Percentiles rank a stretch among this genome's conserved stretches.
phyloP scores from a whole-genome alignment of 768 basidiomycete genomes.

The Boletus barrowsii region DNA sequence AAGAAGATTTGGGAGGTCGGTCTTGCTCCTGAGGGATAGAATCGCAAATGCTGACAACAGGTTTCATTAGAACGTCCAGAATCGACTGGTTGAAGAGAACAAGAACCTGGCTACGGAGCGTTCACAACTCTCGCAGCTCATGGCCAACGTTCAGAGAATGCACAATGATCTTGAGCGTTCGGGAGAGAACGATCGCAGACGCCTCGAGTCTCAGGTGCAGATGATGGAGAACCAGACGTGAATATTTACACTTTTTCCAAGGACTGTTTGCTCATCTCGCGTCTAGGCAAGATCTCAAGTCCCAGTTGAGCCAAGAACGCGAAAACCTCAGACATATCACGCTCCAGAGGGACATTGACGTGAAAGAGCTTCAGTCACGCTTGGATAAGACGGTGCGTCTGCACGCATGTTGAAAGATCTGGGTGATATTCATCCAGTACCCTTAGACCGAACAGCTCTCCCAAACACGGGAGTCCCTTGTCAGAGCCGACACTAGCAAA shows the following conservation, averaged over 20 bases:
- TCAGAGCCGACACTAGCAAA: conserved; percentile 74
- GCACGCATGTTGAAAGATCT: background rate
- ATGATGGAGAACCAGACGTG: conserved; percentile 79
- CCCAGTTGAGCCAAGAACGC: conserved; percentile 69
- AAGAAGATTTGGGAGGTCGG: conserved; percentile 90
- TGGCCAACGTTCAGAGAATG: conserved; percentile 88
- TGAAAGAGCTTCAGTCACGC: conserved; percentile 67
- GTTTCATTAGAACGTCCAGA: conserved; percentile 64
- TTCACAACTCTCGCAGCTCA: conserved; percentile 80
- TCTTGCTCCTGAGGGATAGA: background rate
- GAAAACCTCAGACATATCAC: conserved; percentile 70
- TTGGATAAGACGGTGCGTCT: conserved; percentile 66
- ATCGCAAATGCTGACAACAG: conserved; percentile 2
- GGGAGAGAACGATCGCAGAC: conserved; percentile 75
- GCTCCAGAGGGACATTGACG: conserved; percentile 78
- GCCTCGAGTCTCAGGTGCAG: conserved; percentile 77
- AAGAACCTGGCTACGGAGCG: conserved; percentile 75
- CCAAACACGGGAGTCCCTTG: conserved; percentile 65
- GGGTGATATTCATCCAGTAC: conserved; percentile 8
- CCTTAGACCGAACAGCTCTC: conserved; percentile 59
- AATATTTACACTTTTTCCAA: conserved; percentile 20
- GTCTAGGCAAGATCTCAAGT: conserved; percentile 67
- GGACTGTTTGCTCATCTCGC: background rate
- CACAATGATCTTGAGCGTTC: conserved; percentile 84
- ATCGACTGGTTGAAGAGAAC: conserved; percentile 83